phyloP scores from a whole-genome alignment of 805 yeast species.

The Candida caryicola region DNA sequence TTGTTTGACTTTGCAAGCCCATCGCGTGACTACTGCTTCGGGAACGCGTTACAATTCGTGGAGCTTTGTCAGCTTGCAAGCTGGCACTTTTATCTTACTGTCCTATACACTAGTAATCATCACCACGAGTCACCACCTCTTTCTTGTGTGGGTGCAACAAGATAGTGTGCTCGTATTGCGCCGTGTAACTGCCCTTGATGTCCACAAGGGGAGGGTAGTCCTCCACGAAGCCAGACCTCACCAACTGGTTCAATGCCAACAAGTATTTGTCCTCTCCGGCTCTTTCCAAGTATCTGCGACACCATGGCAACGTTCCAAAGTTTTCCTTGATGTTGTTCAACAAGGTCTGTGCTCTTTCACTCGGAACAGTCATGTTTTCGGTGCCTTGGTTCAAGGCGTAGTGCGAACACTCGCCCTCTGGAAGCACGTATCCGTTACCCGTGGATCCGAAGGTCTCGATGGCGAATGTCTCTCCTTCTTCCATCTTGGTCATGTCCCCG shows the following conservation, averaged over 20 bases:
- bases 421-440: constrained; percentile 85
- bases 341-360: constrained; percentile 68
- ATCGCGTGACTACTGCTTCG: too few relatives aligned
- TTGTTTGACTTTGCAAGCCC: too few relatives aligned
- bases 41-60: too few relatives aligned
- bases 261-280: constrained; percentile 89
- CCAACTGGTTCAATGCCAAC: constrained; percentile 80
- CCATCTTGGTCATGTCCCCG: constrained; percentile 95
- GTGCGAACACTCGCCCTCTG: constrained; percentile 92
- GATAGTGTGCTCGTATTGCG: constrained; percentile 94
- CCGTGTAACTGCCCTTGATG: constrained; percentile 81
- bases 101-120: constrained; percentile 83
- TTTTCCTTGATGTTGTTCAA: constrained; percentile 68
- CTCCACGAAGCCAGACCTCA: constrained; percentile 80
- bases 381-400: constrained; percentile 65
- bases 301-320: constrained; percentile 95
- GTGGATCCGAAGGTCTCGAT: constrained; percentile 98
- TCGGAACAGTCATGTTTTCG: constrained; percentile 39
- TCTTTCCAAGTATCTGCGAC: constrained; percentile 91
- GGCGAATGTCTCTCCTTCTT: constrained; percentile 97
- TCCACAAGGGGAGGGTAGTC: constrained; percentile 95
- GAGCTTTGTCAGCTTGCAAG: too few relatives aligned
- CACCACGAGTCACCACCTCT: constrained; percentile 94
- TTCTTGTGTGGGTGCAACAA: constrained; percentile 85
- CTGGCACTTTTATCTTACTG: too few relatives aligned